Conservation (phyloP, 257 asterid genomes). For the Rubia yunnanensis region DNA sequence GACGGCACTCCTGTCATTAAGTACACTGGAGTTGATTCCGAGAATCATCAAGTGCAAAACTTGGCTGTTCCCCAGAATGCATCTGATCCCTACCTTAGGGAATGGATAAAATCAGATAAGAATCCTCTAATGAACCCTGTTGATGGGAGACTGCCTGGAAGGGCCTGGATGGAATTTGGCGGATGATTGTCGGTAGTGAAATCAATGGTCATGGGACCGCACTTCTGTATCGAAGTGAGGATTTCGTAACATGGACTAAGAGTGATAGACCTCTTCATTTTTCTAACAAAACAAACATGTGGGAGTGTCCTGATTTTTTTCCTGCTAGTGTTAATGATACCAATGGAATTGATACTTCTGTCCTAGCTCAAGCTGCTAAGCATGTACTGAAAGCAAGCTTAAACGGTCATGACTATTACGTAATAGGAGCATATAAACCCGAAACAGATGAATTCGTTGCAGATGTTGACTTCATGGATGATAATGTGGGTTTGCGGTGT, state of each 20-base stretch:
- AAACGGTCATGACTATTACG: slow-evolving; percentile 47
- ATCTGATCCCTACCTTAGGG: slow-evolving; percentile 51
- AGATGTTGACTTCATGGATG: slow-evolving; percentile 42
- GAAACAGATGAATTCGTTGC: slow-evolving; percentile 33
- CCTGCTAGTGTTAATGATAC: slow-evolving; percentile 29
- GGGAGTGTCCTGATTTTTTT: slow-evolving; percentile 75
- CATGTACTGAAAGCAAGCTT: slow-evolving; percentile 66
- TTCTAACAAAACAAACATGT: slow-evolving; percentile 37
- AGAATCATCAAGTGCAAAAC: slow-evolving; percentile 55
- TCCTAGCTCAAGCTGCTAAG: slow-evolving; percentile 22
- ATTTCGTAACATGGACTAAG: slow-evolving; percentile 45
- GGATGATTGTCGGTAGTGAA: slow-evolving; percentile 40
- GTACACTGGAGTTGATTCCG: slow-evolving; percentile 54
- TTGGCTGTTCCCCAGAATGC: slow-evolving; percentile 47
- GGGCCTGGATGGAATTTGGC: slow-evolving; percentile 49
- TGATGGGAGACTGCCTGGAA: slow-evolving; percentile 47
- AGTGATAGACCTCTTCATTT: slow-evolving; percentile 43
- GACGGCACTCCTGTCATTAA: slow-evolving; percentile 54
- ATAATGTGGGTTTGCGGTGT: slow-evolving; percentile 42
- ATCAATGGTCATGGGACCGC: slow-evolving; percentile 39
- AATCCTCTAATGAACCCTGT: slow-evolving; percentile 51
- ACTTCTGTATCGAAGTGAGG: slow-evolving; percentile 40
- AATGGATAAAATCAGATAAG: slow-evolving; percentile 55
- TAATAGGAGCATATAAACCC: slow-evolving; percentile 37
- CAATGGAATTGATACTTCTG: slow-evolving; percentile 51